Evolutionary conservation across 768 basidiomycete species (phyloP), one percentile per base, ranked within the genome.

Genomic region (Saitozyma podzolica): DNA sequence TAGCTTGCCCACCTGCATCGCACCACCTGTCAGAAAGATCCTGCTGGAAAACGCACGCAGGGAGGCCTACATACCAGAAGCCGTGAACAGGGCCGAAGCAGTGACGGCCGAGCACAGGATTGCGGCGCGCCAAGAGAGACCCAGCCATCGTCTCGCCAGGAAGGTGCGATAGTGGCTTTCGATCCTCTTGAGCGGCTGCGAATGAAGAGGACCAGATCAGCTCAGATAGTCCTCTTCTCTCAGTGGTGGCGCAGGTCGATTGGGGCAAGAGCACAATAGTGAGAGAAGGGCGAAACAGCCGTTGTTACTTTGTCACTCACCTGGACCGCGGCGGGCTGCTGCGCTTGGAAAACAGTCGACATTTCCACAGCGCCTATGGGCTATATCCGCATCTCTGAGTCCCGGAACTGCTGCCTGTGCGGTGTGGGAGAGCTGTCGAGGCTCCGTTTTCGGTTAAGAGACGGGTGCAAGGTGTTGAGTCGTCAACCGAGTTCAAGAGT

Each of bases 81-180:
- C 29, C 2, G 29, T 29, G 29, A 29, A 29, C 29, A 29, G 47
- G 6, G 17, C 13, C 19, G 45, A n/a, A 6, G 14, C 58, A 48
- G 20, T 19, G 43, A 49, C n/a, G 4, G 16, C 8, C 9, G 9
- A 40, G 45, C 13, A 54, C 7, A 50, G 56, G 52, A 64, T 47
- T n/a, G 51, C 60, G 9, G 59, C 40, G 47, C 66, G 53, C 58
- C 59, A 54, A 6, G 58, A 53, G 29, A 68, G 57, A 8, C 43
- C 64, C 42, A 65, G 63, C 54, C 62, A 66, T 41, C 69, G 54
- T 45, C 60, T 59, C 3, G 57, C 58, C 40, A 70, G 69, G 47
- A 67, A 70, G 59, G 45, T 58, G 29, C 54, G 54, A 19, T 14
- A 55, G 40, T 40, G 54, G 16, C 14, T 11, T 55, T 29, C 40